Evolutionary conservation across 768 basidiomycete species (phyloP).

Genomic region (Inosperma sp.): DNA sequence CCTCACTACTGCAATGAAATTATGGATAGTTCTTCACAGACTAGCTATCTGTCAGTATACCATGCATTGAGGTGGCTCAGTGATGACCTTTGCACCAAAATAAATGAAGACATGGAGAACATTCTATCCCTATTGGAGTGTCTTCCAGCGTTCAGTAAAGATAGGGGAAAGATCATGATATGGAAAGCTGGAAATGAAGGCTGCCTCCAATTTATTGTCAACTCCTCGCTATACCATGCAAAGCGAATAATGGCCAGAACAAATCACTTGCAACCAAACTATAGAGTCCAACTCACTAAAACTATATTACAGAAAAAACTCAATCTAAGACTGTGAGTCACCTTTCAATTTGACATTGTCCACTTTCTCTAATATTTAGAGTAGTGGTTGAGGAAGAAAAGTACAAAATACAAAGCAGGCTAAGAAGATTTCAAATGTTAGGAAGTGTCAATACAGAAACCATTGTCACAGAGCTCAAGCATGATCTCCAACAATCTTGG

Average conservation of each 20-base stretch:
- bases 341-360: too few species aligned
- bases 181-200: background rate
- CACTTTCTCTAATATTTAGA: too few species aligned
- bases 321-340: background rate
- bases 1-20: background rate
- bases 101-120: background rate
- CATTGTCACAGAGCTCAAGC: too few species aligned
- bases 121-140: background rate
- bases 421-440: too few species aligned
- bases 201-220: background rate
- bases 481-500: too few species aligned
- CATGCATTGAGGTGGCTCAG: background rate
- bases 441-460: too few species aligned
- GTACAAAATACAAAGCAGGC: too few species aligned
- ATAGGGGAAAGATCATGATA: background rate
- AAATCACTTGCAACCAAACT: background rate
- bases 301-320: background rate
- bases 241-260: background rate
- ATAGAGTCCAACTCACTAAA: background rate
- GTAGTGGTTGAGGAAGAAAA: too few species aligned
- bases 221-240: background rate
- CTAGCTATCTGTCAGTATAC: background rate
- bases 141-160: background rate
- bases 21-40: background rate
- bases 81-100: background rate